phyloP scores from a whole-genome alignment of 345 rosid genomes.

The Arabis alpina region DNA sequence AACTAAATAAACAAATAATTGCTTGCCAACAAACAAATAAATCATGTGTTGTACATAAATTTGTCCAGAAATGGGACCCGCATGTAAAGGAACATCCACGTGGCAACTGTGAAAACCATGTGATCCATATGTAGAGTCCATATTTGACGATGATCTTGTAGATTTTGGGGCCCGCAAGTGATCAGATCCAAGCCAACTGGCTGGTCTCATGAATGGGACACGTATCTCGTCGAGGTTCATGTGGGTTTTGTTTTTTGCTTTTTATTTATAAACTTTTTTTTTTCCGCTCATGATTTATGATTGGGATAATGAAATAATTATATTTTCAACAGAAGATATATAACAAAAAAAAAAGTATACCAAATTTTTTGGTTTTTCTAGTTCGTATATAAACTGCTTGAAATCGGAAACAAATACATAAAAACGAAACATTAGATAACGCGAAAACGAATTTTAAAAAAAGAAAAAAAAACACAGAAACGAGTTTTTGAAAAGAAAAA shows the following conservation, averaged over 20 bases:
- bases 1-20: too few relatives aligned
- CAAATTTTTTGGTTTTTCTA: not conserved
- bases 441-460: too few relatives aligned
- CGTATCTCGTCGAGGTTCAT: slow-evolving; percentile 35
- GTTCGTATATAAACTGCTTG: too few relatives aligned
- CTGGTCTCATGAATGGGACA: slow-evolving; percentile 26
- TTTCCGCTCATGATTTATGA: not conserved
- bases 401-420: too few relatives aligned
- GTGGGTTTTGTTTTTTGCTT: slow-evolving; percentile 25
- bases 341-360: too few relatives aligned
- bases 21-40: not conserved
- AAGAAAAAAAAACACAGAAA: too few relatives aligned
- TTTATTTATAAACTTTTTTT: not conserved
- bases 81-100: not conserved
- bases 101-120: slow-evolving; percentile 34
- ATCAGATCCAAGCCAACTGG: slow-evolving; percentile 32
- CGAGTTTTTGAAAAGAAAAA: too few relatives aligned
- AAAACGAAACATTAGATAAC: too few relatives aligned
- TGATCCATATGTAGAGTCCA: slow-evolving; percentile 34
- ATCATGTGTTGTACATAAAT: slow-evolving; percentile 1
- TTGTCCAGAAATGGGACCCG: not conserved
- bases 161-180: slow-evolving; percentile 10
- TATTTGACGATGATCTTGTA: slow-evolving; percentile 14
- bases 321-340: too few relatives aligned
- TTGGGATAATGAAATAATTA: too few relatives aligned